Percentiles rank a stretch among this genome's conserved stretches.
Evolutionary conservation across 441 rosid genomes (phyloP).

Genomic region (Bocquillonia castaneifolia): DNA sequence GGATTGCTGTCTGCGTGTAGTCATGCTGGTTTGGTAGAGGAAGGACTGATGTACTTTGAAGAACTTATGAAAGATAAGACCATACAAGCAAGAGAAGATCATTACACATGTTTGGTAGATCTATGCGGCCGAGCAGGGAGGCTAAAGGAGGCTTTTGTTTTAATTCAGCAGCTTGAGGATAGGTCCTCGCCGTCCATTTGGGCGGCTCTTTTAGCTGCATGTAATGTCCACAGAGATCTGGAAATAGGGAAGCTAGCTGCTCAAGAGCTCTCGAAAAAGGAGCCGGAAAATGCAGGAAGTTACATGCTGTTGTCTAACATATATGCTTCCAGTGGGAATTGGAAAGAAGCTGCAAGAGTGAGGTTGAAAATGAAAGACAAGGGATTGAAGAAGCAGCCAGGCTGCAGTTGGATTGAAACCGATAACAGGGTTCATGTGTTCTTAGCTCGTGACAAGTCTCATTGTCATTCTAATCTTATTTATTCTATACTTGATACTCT

Average conservation of each 20-base stretch:
- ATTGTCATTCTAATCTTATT: slow-evolving; percentile 33
- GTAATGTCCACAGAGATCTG: slow-evolving; percentile 43
- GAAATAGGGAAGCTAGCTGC: slow-evolving; percentile 52
- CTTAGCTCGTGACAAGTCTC: slow-evolving; percentile 53
- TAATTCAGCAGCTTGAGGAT: slow-evolving; percentile 30
- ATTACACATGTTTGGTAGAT: slow-evolving; percentile 58
- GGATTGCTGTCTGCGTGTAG: slow-evolving; percentile 60
- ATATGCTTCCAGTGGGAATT: slow-evolving; percentile 44
- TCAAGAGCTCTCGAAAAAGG: slow-evolving; percentile 38
- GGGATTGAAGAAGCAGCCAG: slow-evolving; percentile 64
- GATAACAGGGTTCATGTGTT: slow-evolving; percentile 43
- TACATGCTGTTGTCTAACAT: slow-evolving; percentile 51
- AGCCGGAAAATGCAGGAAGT: slow-evolving; percentile 54
- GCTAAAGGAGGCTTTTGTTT: slow-evolving; percentile 42
- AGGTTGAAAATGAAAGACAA: slow-evolving; percentile 50
- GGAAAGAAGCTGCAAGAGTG: slow-evolving; percentile 47
- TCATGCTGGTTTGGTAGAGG: slow-evolving; percentile 57
- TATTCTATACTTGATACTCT: slow-evolving; percentile 35
- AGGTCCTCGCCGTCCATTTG: slow-evolving; percentile 42
- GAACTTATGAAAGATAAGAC: slow-evolving; percentile 43
- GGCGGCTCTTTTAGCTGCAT: slow-evolving; percentile 63
- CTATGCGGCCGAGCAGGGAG: slow-evolving; percentile 62
- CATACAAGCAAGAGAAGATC: slow-evolving; percentile 49
- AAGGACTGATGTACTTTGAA: slow-evolving; percentile 46
- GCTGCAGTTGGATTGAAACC: slow-evolving; percentile 60